These are phyloP conservation scores for Podospora fimiseda DNA, from an alignment of 495 filamentous ascomycete genomes.

Conservation along the genomic window DNA sequence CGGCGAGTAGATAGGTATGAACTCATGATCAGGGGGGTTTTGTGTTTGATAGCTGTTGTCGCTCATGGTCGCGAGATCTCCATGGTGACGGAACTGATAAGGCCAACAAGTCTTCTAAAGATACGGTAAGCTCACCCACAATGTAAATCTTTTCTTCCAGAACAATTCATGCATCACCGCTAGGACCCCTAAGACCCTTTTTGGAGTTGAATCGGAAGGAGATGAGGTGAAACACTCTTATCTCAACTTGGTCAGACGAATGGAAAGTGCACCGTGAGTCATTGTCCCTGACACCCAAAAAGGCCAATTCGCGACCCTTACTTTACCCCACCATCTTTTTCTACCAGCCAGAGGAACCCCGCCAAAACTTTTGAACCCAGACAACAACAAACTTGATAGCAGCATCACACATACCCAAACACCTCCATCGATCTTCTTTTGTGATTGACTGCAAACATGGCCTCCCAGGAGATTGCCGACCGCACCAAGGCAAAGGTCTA, in stretches of 20 bases:
- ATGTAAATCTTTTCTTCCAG: no score
- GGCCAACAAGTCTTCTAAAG: no score
- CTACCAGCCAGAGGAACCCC: not conserved
- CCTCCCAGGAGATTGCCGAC: conserved; percentile 36
- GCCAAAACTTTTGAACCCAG: not conserved
- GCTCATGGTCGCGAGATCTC: no score
- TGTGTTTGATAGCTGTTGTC: no score
- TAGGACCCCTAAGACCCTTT: not conserved
- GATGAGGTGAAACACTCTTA: not conserved
- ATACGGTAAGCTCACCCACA: no score
- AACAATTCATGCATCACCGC: no score
- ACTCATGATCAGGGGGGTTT: no score
- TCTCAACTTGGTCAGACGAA: not conserved
- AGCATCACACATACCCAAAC: not conserved
- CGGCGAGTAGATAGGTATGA: no score
- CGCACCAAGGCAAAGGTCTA: conserved; percentile 53
- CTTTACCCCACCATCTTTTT: conserved; percentile 25
- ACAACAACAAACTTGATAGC: not conserved
- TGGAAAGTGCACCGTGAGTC: not conserved
- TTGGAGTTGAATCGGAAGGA: not conserved
- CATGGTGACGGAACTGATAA: no score
- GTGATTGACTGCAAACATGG: conserved; percentile 29
- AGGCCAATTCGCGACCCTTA: not conserved
- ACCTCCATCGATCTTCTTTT: conserved; percentile 8
- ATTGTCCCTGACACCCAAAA: not conserved